Evolutionary conservation across 495 filamentous ascomycete genomes (phyloP).

Genomic region (Penicillium maclennaniae): DNA sequence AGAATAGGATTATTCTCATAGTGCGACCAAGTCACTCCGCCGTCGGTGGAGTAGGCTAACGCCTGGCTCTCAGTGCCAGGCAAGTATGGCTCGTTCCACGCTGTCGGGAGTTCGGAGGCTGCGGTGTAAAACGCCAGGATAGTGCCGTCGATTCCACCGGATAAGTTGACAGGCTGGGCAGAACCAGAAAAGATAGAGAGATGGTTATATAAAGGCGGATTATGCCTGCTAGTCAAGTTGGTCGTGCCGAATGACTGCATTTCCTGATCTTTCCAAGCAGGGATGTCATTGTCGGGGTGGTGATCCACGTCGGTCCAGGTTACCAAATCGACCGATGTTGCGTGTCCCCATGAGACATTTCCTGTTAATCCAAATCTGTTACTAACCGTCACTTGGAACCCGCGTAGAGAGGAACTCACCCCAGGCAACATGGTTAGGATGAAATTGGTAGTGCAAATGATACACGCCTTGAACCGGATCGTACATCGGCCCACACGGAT

Average conservation of each 20-base stretch:
- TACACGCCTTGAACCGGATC: constrained; percentile 11
- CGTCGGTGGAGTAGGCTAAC: constrained; percentile 12
- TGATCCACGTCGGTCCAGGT: constrained; percentile 16
- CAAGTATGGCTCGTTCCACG: constrained; percentile 9
- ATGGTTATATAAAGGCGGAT: constrained; percentile 15
- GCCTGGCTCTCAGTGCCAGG: constrained; percentile 15
- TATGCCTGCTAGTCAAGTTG: constrained; percentile 12
- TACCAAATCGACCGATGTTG: constrained; percentile 12
- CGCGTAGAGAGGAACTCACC: constrained; percentile 1
- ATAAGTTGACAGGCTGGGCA: constrained; percentile 9
- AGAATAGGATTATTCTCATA: constrained; percentile 16
- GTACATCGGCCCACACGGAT: constrained; percentile 16
- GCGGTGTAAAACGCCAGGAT: constrained; percentile 14
- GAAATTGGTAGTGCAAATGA: constrained; percentile 19
- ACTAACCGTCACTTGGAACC: background rate
- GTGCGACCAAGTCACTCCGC: constrained; percentile 12
- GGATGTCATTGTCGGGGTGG: constrained; percentile 7
- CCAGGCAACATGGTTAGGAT: constrained; percentile 15
- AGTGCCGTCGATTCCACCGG: constrained; percentile 12
- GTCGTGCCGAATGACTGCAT: constrained; percentile 14
- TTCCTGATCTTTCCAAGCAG: constrained; percentile 16
- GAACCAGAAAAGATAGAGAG: constrained; percentile 15
- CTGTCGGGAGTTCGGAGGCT: constrained; percentile 11
- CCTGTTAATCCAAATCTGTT: constrained; percentile 1
- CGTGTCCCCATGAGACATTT: constrained; percentile 20